phyloP scores from a whole-genome alignment of 768 basidiomycete genomes.

The Coprinopsis sp. region DNA sequence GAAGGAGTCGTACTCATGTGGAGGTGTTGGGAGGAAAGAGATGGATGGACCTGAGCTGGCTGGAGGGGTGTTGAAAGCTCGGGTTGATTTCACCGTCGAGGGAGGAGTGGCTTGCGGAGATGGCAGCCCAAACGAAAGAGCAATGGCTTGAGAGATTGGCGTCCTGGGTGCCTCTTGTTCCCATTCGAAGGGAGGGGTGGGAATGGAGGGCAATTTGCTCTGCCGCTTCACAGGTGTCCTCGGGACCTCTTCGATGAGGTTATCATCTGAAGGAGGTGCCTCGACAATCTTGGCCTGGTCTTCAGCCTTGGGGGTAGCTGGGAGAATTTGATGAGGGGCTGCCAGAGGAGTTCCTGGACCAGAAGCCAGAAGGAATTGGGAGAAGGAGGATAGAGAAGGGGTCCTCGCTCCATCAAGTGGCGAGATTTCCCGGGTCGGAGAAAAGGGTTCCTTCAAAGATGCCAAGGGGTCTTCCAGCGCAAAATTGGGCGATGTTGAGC shows the following conservation, averaged over 20 bases:
- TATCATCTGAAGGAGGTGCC: no score
- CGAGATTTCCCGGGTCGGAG: neutral
- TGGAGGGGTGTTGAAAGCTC: no score
- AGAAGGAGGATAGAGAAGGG: neutral
- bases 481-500: neutral
- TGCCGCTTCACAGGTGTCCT: neutral
- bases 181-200: conserved; percentile 6
- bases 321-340: neutral
- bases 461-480: neutral
- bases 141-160: no score
- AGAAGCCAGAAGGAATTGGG: neutral
- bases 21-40: no score
- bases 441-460: neutral
- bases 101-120: no score
- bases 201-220: neutral
- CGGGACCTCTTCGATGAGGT: neutral
- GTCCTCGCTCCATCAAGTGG: neutral
- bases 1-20: no score
- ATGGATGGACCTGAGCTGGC: no score
- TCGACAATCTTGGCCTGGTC: neutral
- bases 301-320: neutral
- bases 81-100: no score
- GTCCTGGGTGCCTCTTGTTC: neutral
- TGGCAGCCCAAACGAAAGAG: no score
- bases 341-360: neutral